Percentiles rank a stretch among this genome's conserved stretches.
phyloP scores from a whole-genome alignment of 2,329 filamentous ascomycete species.

The Graphilbum ipis-grandicollis region DNA sequence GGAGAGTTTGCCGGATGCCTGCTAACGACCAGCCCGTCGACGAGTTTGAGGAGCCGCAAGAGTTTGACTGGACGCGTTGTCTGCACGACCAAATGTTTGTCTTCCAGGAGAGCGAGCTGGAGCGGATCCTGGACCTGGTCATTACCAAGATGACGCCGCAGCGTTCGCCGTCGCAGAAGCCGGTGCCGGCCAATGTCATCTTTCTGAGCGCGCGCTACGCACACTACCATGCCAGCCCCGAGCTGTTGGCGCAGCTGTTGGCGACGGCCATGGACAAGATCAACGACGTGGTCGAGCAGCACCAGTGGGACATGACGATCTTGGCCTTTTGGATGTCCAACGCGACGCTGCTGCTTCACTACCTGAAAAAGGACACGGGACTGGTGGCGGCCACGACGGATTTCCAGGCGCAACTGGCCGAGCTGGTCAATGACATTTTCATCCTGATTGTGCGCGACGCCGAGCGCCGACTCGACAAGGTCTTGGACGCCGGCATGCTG shows the following conservation, averaged over 20 bases:
- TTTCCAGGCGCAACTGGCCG: conserved; percentile 84
- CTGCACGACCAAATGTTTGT: conserved; percentile 99
- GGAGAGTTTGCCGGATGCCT: background rate
- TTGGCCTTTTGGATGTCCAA: conserved; percentile 98
- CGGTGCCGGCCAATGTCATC: conserved; percentile 90
- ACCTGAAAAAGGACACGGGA: conserved; percentile 83
- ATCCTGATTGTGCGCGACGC: conserved; percentile 94
- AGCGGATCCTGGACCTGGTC: conserved; percentile 82
- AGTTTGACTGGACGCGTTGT: conserved; percentile 91
- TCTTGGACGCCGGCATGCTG: conserved; percentile 81
- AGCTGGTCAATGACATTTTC: conserved; percentile 95
- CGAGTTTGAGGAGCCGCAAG: conserved; percentile 73
- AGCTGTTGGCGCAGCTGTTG: conserved; percentile 66
- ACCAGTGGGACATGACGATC: conserved; percentile 99
- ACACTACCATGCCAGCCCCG: conserved; percentile 82
- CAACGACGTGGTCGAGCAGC: conserved; percentile 84
- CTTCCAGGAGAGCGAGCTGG: conserved; percentile 86
- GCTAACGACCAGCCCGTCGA: conserved; percentile 39
- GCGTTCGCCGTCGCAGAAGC: conserved; percentile 89
- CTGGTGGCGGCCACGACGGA: conserved; percentile 65
- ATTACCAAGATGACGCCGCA: conserved; percentile 98
- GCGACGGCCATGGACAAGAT: conserved; percentile 87
- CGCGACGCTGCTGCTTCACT: conserved; percentile 84
- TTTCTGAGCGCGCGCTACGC: conserved; percentile 93
- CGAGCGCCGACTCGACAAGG: conserved; percentile 89